Base-by-base conservation (phyloP, 345 rosid species). In the Euclidium syriacum region DNA sequence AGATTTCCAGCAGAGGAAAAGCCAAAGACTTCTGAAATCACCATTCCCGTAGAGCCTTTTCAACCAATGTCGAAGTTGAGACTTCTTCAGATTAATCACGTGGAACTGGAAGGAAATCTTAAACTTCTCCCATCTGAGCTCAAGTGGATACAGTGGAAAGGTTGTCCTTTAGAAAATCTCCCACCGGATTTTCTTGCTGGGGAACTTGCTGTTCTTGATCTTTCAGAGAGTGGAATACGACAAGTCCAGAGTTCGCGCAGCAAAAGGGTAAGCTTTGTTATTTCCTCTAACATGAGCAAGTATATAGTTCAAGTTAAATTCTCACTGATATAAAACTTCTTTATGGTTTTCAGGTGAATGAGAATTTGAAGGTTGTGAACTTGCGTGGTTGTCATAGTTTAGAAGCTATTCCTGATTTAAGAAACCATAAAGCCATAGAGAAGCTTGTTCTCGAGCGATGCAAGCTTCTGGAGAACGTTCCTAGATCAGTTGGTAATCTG, bases 71-170 rank as follows among this genome's bases (percentile, higher is more conserved):
- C 49, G 9, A 75, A 62, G 43, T 72, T 85, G 23, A 75, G 85
- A 64, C 47, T 85, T 58, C 90, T 85, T 10, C 76, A 78, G 15
- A 77, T 85, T 64, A 77, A 80, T 72, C 26, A 78, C 58, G 71
- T 42, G 50, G 73, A 61, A 46, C 41, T 85, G 65, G 57, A 73
- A 46, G 90, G 90, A 18, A 67, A 57, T 4, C 77, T 70, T 44
- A 68, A 73, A 36, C 38, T 11, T 49, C 70, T 84, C 53, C 87
- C 87, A 17, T 29, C 25, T 19, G 73, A 59, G 17, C 22, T 85
- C 42, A 78, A 70, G 72, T 85, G 86, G 80, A 77, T 85, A 11
- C 81, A 73, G 29, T 82, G 85, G 90, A 79, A 77, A 64, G 70
- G 72, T 7, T 82, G 87, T 44, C 60, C 75, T 24, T 23, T 75